Evolutionary conservation across 1,284 basidiomycete genomes (phyloP).

Genomic region (Moesziomyces globuligerus): DNA sequence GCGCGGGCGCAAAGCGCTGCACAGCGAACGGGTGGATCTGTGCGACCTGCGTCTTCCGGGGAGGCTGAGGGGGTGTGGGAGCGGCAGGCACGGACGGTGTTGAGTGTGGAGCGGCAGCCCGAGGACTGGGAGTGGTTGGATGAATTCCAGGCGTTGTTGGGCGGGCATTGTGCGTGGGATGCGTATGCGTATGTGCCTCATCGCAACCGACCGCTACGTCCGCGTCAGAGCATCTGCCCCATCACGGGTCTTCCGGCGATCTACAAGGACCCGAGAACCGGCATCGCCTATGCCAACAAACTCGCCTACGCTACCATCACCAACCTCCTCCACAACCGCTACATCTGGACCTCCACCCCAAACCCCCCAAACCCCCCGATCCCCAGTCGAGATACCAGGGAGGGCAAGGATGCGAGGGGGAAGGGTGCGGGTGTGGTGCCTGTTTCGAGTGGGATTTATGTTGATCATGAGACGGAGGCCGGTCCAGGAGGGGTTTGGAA

Average conservation of each 20-base stretch:
- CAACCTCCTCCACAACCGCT: constrained; percentile 72
- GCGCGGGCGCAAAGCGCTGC: constrained; percentile 23
- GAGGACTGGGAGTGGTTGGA: constrained; percentile 72
- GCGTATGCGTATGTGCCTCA: constrained; percentile 67
- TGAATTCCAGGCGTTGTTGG: constrained; percentile 81
- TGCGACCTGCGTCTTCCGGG: background rate
- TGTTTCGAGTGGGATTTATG: constrained; percentile 42
- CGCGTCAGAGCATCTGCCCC: constrained; percentile 68
- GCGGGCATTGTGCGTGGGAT: constrained; percentile 71
- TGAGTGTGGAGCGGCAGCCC: constrained; percentile 47
- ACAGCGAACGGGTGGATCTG: background rate
- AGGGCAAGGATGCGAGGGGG: background rate
- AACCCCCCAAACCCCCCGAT: no score
- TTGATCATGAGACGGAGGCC: constrained; percentile 24
- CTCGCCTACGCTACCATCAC: constrained; percentile 76
- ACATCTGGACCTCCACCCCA: constrained; percentile 44
- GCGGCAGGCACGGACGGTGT: constrained; percentile 48
- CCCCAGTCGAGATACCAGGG: no score
- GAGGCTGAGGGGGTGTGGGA: constrained; percentile 2
- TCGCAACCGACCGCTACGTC: constrained; percentile 68
- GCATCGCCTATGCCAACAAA: constrained; percentile 78
- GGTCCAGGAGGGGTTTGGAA: constrained; percentile 39
- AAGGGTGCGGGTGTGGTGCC: constrained; percentile 19
- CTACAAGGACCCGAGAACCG: constrained; percentile 80
- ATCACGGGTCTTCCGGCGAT: constrained; percentile 70